A percentile compares a stretch with the other conserved stretches of the same genome.
These are phyloP conservation scores for Globisporangium sylvaticum DNA, from an alignment of 352 stramenopile genomes.

Conservation along the genomic window DNA sequence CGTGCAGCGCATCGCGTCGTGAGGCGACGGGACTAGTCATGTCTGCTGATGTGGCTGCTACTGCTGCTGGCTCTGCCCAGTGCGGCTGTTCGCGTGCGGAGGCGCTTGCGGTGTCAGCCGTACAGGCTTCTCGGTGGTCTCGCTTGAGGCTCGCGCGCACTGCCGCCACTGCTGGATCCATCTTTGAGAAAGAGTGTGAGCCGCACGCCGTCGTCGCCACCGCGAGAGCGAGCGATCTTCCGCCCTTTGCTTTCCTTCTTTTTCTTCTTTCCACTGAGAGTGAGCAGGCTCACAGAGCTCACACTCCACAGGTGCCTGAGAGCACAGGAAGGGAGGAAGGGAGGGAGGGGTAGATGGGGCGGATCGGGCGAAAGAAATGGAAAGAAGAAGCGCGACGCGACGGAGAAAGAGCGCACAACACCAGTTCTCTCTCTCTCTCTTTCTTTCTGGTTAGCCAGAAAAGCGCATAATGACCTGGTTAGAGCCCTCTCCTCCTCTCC, in stretches of 20 bases:
- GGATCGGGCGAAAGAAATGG: conserved; percentile 1
- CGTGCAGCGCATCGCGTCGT: not conserved
- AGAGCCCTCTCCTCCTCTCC: not conserved
- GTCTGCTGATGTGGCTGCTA: not conserved
- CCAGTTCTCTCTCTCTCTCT: not conserved
- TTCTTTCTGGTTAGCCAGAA: not conserved
- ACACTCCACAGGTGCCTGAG: no score
- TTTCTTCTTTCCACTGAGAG: not conserved
- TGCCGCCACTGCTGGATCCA: not conserved
- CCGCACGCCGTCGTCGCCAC: not conserved
- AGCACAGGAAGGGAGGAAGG: not conserved
- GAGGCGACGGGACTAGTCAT: not conserved
- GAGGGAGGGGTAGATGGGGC: not conserved
- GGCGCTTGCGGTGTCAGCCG: not conserved
- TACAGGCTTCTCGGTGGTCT: not conserved
- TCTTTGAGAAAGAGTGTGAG: not conserved
- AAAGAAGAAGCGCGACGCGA: conserved; percentile 2
- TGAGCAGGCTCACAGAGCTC: not conserved
- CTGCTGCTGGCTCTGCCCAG: not conserved
- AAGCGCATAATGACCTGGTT: not conserved
- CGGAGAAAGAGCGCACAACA: not conserved
- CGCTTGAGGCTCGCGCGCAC: not conserved
- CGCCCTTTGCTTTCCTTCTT: not conserved
- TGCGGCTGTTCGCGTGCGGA: not conserved
- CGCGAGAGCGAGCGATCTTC: conserved; percentile 2